Evolutionary conservation across 2,329 filamentous ascomycete species (phyloP), one percentile per base, ranked within the genome.

Genomic region (Paraconiothyrium sp.): DNA sequence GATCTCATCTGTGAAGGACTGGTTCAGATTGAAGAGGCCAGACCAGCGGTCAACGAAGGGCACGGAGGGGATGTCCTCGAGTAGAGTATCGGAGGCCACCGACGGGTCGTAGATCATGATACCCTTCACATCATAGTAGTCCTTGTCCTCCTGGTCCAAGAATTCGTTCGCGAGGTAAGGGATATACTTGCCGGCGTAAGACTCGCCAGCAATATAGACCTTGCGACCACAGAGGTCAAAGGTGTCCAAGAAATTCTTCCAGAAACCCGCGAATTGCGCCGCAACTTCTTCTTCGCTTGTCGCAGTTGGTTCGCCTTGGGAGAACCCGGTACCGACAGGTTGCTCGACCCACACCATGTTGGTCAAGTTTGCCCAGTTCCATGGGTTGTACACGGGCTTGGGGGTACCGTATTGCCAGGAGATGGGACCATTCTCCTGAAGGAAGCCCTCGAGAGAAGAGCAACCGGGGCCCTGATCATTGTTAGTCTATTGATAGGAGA

Each of bases 261-360:
- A 93, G 79, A 93, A 95, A 54, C 90, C 90, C 16, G 90, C 82
- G 74, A 94, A 93, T 67, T 94, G 86, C n/a, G 80, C 77, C 0
- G 90, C 90, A 1, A 90, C 83, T 66, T 93, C 90, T 34, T 87
- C 84, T 66, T 92, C 88, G 67, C 85, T 86, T 4, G 82, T 87
- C 10, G 90, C 90, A 0, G 85, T 90, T 3, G 88, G 82, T 0
- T 79, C 85, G 14, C 91, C 91, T 37, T 86, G 84, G 0, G 88
- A 86, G 75, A 91, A 94, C 14, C 91, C 91, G 0, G 90, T 91
- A 34, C 84, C 84, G 13, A 86, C 81, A 1, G 88, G 89, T 72
- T 92, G 89, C 69, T 92, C 91, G 9, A 91, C 84, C 86, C 89
- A 95, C 50, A 95, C 81, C 70, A 94, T 86, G 76, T 94, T 93